Percentiles rank a stretch among this genome's conserved stretches.
phyloP scores from a whole-genome alignment of 176 grass and related monocot species.

The Cocos nucifera region DNA sequence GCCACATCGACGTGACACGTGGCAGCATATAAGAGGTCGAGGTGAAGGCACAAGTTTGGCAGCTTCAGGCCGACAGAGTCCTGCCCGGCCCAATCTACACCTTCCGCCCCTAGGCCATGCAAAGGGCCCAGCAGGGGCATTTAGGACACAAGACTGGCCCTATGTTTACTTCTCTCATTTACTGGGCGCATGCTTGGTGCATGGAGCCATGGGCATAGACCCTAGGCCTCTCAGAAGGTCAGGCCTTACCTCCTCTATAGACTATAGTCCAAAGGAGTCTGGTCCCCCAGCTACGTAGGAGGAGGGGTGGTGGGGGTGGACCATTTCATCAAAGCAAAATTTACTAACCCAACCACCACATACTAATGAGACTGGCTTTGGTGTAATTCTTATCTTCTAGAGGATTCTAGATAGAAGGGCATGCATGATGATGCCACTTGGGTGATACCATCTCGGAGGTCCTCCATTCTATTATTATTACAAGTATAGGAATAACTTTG shows the following conservation, averaged over 20 bases:
- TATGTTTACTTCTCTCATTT: constrained; percentile 17
- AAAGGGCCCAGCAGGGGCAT: no score
- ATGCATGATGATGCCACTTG: no score
- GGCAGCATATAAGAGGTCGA: background rate
- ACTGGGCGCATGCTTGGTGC: constrained; percentile 8
- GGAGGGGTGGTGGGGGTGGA: constrained; percentile 5
- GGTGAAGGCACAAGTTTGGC: constrained; percentile 4
- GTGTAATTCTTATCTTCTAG: background rate
- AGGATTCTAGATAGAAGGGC: background rate
- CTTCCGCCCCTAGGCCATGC: no score
- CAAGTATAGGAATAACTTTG: no score
- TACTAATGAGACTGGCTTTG: background rate
- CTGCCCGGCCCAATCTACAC: no score
- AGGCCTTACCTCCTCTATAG: constrained; percentile 1
- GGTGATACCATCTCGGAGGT: no score
- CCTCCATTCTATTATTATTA: no score
- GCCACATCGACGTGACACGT: constrained; percentile 10
- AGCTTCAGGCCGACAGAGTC: background rate
- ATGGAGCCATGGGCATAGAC: constrained; percentile 21
- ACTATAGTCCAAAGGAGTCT: constrained; percentile 15
- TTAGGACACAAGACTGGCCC: no score
- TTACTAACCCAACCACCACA: constrained; percentile 1
- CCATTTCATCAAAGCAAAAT: constrained; percentile 3
- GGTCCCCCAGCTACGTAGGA: constrained; percentile 20
- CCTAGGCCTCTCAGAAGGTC: constrained; percentile 25